Base-by-base conservation (phyloP, 2,329 filamentous ascomycete species). In the Aureobasidium sp. region DNA sequence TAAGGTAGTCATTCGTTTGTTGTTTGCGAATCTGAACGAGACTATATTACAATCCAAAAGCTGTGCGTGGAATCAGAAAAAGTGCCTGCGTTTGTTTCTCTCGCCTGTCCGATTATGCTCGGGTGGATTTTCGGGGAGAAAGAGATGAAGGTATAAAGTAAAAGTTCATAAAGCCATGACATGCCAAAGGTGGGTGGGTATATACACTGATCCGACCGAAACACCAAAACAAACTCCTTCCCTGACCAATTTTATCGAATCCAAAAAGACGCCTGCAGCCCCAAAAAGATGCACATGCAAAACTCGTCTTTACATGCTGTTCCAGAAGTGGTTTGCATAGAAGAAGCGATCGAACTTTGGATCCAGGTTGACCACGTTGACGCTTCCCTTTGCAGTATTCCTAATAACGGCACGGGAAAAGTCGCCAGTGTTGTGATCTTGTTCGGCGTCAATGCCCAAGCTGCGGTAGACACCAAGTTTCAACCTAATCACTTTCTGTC, bases 301-400 rank as follows among this genome's bases (percentile, higher is more conserved):
- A 21, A 11, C 17, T 49, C 9, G 27, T 31, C 43, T 21, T n/a
- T 78, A 95, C 72, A 96, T 79, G 31, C 86, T 93, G 69, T 90
- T 82, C 94, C 94, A 99, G 70, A 97, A 95, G 73, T 95, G 95
- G 69, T 96, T 95, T 23, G 92, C 90, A 69, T 96, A 96, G 70
- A 95, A 96, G 73, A 88, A 93, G 64, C 86, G 82, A 61, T 89
- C 93, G 73, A 96, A 92, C 76, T 94, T 95, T 68, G 88, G 86
- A 68, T 97, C 92, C 72, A 99, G 86, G 69, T 95, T 95, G 63
- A 99, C 87, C 53, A 97, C 89, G 72, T 96, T 90, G 55, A 97
- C 90, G 71, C 97, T 92, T 9, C 91, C 92, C 77, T 91, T 93
- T 65, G 84, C 81, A 62, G 86, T 86, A 71, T 95, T 96, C 64